phyloP scores from a whole-genome alignment of 306 rosid genomes.

The Psophocarpus tetragonolobus region DNA sequence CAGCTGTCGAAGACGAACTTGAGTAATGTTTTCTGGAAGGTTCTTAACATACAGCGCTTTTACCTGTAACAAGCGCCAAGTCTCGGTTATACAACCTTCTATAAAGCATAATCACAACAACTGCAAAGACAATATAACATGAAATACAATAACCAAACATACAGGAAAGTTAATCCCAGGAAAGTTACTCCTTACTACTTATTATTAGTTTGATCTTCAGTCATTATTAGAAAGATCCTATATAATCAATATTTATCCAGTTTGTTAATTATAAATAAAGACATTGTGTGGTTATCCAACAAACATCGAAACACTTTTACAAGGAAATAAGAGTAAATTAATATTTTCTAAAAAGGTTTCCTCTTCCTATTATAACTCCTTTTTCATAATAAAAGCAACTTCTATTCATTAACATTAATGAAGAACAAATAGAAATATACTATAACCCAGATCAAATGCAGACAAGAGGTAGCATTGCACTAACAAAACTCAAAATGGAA shows the following conservation, averaged over 20 bases:
- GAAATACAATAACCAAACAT: not conserved
- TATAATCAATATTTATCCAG: too few relatives aligned
- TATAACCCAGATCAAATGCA: not conserved
- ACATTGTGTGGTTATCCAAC: too few relatives aligned
- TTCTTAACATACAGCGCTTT: slow-evolving; percentile 72
- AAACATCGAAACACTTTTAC: too few relatives aligned
- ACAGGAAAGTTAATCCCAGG: not conserved
- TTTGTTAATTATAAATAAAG: too few relatives aligned
- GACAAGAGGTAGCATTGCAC: not conserved
- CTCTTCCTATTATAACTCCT: not conserved
- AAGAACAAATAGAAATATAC: not conserved
- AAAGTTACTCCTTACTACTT: too few relatives aligned
- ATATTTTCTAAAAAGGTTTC: not conserved
- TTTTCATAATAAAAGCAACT: not conserved
- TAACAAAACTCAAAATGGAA: not conserved
- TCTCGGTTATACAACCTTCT: slow-evolving; percentile 19
- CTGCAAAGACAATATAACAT: slow-evolving; percentile 6
- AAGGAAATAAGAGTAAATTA: not conserved
- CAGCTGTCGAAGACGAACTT: slow-evolving; percentile 47
- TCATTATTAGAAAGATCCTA: too few relatives aligned
- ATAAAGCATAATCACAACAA: not conserved
- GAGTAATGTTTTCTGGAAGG: slow-evolving; percentile 66
- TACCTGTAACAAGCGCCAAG: slow-evolving; percentile 49
- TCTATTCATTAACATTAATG: not conserved
- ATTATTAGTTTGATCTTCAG: too few relatives aligned